phyloP scores from a whole-genome alignment of 768 basidiomycete species.

The Trametes gibbosa region DNA sequence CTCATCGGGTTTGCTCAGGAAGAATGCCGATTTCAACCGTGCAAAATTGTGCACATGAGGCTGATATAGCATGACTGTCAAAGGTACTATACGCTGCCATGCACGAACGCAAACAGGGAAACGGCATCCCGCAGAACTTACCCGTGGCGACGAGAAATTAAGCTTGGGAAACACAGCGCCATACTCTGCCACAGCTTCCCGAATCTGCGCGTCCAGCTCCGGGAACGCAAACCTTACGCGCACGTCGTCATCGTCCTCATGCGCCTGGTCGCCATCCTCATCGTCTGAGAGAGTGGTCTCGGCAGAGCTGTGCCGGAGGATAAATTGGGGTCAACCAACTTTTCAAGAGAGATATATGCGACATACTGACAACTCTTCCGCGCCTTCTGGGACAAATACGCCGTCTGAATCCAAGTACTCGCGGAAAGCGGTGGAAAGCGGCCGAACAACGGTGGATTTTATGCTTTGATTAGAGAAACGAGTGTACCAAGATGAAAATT shows the following conservation, averaged over 20 bases:
- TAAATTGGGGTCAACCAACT: constrained; percentile 3
- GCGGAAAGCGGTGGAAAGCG: constrained; percentile 59
- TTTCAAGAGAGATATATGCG: neutral
- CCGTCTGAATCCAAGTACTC: constrained; percentile 81
- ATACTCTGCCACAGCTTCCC: constrained; percentile 61
- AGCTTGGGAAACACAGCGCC: constrained; percentile 93
- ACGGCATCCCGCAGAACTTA: constrained; percentile 29
- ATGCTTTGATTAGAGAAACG: constrained; percentile 59
- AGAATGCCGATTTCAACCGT: neutral
- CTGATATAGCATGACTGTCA: constrained; percentile 3
- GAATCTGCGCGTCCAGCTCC: constrained; percentile 71
- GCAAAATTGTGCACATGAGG: neutral
- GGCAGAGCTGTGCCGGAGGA: neutral
- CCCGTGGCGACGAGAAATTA: constrained; percentile 94
- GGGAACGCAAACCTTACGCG: constrained; percentile 65
- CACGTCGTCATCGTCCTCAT: constrained; percentile 38
- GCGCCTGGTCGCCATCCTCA: constrained; percentile 45
- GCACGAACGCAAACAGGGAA: neutral
- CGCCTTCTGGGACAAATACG: constrained; percentile 79
- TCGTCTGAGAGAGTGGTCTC: constrained; percentile 46
- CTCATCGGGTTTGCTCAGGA: too few relatives aligned
- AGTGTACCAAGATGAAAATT: constrained; percentile 87
- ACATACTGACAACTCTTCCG: constrained; percentile 66
- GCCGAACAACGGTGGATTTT: constrained; percentile 72
- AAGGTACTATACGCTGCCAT: neutral